Percentiles rank a stretch among this genome's conserved stretches.
Conservation (phyloP, 176 grass and related monocot genomes). For the Raddia guianensis region DNA sequence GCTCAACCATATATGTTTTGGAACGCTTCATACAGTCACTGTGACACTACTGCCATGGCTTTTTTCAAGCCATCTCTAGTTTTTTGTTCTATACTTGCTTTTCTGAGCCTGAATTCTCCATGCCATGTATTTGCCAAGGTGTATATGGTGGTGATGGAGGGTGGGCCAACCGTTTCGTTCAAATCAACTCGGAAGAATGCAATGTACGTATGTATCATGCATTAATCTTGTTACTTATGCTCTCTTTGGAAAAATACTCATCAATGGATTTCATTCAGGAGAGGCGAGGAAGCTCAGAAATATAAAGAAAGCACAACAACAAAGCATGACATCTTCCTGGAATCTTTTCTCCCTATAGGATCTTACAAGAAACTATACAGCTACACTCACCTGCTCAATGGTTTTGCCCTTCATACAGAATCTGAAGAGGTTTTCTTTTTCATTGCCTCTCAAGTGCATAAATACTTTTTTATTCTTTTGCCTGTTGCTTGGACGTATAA, state of each 20-base stretch:
- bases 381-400: slow-evolving; percentile 83
- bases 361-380: slow-evolving; percentile 92
- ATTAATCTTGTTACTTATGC: slow-evolving; percentile 10
- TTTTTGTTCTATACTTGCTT: slow-evolving; percentile 44
- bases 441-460: slow-evolving; percentile 5
- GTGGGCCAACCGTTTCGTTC: slow-evolving; percentile 71
- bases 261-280: slow-evolving; percentile 50
- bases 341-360: slow-evolving; percentile 71
- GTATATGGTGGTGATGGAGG: slow-evolving; percentile 90
- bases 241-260: slow-evolving; percentile 3
- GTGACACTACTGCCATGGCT: slow-evolving; percentile 47
- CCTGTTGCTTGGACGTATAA: slow-evolving; percentile 11
- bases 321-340: slow-evolving; percentile 79
- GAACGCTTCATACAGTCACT: slow-evolving; percentile 33
- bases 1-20: slow-evolving; percentile 14
- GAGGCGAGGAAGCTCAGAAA: slow-evolving; percentile 70
- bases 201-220: slow-evolving; percentile 51
- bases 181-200: slow-evolving; percentile 44
- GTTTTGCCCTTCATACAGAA: slow-evolving; percentile 76
- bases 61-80: slow-evolving; percentile 30
- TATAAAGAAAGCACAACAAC: slow-evolving; percentile 60
- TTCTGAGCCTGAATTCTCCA: slow-evolving; percentile 41
- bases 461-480: background rate
- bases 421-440: slow-evolving; percentile 62
- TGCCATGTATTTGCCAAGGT: slow-evolving; percentile 66